phyloP scores from a whole-genome alignment of 2,329 filamentous ascomycete species.

The Cercospora janseana region DNA sequence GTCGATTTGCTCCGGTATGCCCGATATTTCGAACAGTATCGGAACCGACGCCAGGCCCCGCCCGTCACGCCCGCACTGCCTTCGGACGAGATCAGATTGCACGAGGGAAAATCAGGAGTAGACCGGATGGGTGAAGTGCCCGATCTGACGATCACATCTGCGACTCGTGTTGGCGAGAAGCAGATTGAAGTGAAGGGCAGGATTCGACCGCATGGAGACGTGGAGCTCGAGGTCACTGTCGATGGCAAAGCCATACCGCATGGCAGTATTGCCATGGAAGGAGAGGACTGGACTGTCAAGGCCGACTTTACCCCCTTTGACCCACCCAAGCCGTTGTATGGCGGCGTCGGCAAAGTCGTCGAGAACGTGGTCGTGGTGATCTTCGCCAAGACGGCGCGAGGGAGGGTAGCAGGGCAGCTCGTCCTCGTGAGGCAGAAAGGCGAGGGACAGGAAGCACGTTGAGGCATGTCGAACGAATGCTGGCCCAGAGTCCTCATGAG shows the following conservation, averaged over 20 bases:
- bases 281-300: constrained; percentile 20
- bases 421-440: constrained; percentile 22
- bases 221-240: constrained; percentile 15
- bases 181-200: constrained; percentile 9
- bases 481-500: background rate
- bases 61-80: constrained; percentile 29
- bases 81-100: constrained; percentile 21
- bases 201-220: background rate
- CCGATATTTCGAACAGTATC: constrained; percentile 32
- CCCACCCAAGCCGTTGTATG: constrained; percentile 30
- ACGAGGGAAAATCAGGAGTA: background rate
- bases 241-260: constrained; percentile 13
- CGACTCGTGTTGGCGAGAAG: constrained; percentile 1
- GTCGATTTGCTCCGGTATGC: constrained; percentile 33
- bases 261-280: background rate
- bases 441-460: constrained; percentile 4
- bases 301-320: constrained; percentile 22
- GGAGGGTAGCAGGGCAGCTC: constrained; percentile 16
- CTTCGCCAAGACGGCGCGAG: constrained; percentile 13
- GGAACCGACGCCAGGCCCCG: constrained; percentile 26
- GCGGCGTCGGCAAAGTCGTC: constrained; percentile 30
- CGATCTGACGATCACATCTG: background rate
- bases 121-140: background rate
- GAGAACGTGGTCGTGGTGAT: constrained; percentile 28
- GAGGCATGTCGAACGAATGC: too few species aligned